Conservation (phyloP, 257 asterid genomes). For the Nyctanthes arbortristis region DNA sequence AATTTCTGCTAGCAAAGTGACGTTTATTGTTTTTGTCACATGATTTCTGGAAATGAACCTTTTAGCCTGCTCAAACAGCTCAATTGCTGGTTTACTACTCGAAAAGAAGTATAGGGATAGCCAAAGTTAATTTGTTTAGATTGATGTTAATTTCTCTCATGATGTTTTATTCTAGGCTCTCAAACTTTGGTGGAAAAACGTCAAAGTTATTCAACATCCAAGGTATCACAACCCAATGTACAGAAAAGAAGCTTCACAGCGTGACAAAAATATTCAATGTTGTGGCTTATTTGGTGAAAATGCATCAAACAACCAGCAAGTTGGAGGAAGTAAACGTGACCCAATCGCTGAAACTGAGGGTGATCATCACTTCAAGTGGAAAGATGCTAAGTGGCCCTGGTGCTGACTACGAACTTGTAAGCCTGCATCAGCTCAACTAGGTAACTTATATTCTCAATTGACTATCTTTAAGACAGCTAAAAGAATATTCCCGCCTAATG, state of each 20-base stretch:
- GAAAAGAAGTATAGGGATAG: background rate
- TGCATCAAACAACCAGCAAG: slow-evolving; percentile 22
- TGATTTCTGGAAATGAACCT: background rate
- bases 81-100: slow-evolving; percentile 1
- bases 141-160: slow-evolving; percentile 5
- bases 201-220: slow-evolving; percentile 68
- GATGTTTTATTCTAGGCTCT: slow-evolving; percentile 52
- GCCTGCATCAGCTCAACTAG: background rate
- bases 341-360: slow-evolving; percentile 19
- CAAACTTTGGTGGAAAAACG: slow-evolving; percentile 88
- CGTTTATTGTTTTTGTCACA: background rate
- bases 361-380: slow-evolving; percentile 64
- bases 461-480: background rate
- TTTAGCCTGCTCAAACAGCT: background rate
- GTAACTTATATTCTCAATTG: too few relatives aligned
- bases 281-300: slow-evolving; percentile 34
- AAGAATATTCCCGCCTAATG: slow-evolving; percentile 6
- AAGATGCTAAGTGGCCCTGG: slow-evolving; percentile 96
- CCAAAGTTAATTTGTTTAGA: background rate
- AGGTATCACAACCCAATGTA: slow-evolving; percentile 57
- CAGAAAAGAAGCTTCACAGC: slow-evolving; percentile 53
- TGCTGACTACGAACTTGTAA: slow-evolving; percentile 41
- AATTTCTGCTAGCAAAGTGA: background rate
- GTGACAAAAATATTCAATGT: slow-evolving; percentile 44
- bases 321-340: slow-evolving; percentile 25